A percentile compares a stretch with the other conserved stretches of the same genome.
Conservation (phyloP, 2,329 filamentous ascomycete genomes). For the Aotearoamyces nothofagi region DNA sequence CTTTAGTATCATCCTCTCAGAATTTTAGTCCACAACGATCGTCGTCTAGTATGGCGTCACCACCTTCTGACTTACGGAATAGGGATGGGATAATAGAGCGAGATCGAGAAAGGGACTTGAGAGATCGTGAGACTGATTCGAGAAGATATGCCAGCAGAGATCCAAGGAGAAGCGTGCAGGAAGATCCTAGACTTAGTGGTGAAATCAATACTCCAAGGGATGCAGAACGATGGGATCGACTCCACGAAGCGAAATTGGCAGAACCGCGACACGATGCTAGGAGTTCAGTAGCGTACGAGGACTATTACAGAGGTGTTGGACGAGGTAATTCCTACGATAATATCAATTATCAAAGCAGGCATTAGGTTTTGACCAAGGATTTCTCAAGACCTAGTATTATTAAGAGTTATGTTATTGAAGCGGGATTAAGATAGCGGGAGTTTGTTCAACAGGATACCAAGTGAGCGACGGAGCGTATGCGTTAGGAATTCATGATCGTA, state of each 20-base stretch:
- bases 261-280: too few species aligned
- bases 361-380: too few species aligned
- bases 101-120: background rate
- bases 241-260: background rate
- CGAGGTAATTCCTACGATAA: too few species aligned
- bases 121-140: constrained; percentile 1
- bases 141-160: background rate
- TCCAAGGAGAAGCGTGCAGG: background rate
- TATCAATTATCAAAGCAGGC: too few species aligned
- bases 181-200: background rate
- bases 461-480: too few species aligned
- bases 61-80: background rate
- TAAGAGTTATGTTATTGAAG: too few species aligned
- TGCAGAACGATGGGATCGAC: constrained; percentile 1
- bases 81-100: background rate
- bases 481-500: too few species aligned
- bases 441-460: too few species aligned
- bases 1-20: background rate
- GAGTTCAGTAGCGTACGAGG: constrained; percentile 1
- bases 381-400: too few species aligned
- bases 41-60: background rate
- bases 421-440: too few species aligned
- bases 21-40: constrained; percentile 1
- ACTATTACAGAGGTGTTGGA: constrained; percentile 1
- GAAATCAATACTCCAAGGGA: constrained; percentile 1